Evolutionary conservation across 2,329 filamentous ascomycete genomes (phyloP), one percentile per base, ranked within the genome.

Genomic region (Aspergillus sp.): DNA sequence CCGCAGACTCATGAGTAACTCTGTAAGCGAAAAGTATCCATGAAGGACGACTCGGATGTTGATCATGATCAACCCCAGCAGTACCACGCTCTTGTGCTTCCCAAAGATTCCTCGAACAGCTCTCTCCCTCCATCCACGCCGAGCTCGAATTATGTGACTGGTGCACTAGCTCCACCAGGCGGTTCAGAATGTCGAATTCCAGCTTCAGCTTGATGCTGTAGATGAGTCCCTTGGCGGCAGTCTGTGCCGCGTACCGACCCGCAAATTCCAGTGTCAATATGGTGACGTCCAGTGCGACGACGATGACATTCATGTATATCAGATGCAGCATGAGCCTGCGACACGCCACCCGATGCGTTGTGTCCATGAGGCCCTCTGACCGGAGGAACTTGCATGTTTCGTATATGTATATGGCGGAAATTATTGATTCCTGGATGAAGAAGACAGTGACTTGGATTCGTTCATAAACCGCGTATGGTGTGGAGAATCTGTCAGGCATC

Each of bases 181-280:
- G 44, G 28, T 42, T 39, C 28, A 49, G 33, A 30, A 45, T 49
- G 11, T 38, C 38, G 36, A 42, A 49, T 36, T 49, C 47, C 39
- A 49, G 13, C 33, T 49, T 49, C 39, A 49, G 31, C 38, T 49
- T 45, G 31, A 49, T 44, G 32, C 47, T 49, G 44, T 49, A 49
- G 32, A 45, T 42, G 12, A 49, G 43, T 13, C 39, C 42, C 27
- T 47, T 46, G 26, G 44, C 36, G 11, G 44, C 42, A 19, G 44
- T 47, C 31, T 49, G 47, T 13, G 39, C 40, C 8, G 47, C 32
- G 38, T 47, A 47, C 29, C 39, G 30, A 13, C 47, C 47, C 33
- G 33, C 26, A 43, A 45, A 49, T 29, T 44, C 29, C 26, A 49
- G 39, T 12, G 42, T 33, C 13, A 49, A 27, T 13, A 49, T 40